Evolutionary conservation across 2,329 filamentous ascomycete genomes (phyloP).

Genomic region (Westerdykella aurantiaca): DNA sequence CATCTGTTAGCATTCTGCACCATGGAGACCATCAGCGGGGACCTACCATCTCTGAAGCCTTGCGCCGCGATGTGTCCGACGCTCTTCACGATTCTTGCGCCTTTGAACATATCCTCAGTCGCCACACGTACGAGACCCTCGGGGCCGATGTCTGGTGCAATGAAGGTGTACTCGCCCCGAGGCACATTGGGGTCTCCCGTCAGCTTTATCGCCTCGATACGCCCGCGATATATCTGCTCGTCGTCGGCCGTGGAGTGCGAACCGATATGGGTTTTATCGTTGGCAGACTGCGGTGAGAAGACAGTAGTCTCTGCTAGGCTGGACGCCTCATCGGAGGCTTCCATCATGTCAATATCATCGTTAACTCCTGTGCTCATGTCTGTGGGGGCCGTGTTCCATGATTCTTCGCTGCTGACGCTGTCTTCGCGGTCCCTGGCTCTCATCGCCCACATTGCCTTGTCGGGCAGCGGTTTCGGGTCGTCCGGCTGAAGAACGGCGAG

Average conservation of each 20-base stretch:
- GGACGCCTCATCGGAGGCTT: not conserved
- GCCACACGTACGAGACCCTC: slow-evolving; percentile 59
- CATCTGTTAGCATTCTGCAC: slow-evolving; percentile 3
- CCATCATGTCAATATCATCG: not conserved
- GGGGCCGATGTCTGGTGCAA: slow-evolving; percentile 69
- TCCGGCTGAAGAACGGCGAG: slow-evolving; percentile 73
- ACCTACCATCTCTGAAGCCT: slow-evolving; percentile 66
- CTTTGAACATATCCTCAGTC: slow-evolving; percentile 63
- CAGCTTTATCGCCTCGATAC: slow-evolving; percentile 78
- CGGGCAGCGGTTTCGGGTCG: slow-evolving; percentile 38
- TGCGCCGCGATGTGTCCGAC: slow-evolving; percentile 70
- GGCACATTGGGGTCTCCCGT: slow-evolving; percentile 90
- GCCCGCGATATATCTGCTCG: slow-evolving; percentile 53
- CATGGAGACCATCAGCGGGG: not conserved
- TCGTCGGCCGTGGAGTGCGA: slow-evolving; percentile 5
- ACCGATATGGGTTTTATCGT: not conserved
- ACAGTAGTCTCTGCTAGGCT: not conserved
- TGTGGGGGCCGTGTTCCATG: slow-evolving; percentile 30
- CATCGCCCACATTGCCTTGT: slow-evolving; percentile 26
- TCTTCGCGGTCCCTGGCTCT: slow-evolving; percentile 19
- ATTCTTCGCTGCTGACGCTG: slow-evolving; percentile 24
- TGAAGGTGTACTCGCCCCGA: slow-evolving; percentile 76
- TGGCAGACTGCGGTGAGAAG: not conserved
- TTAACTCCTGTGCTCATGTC: slow-evolving; percentile 7
- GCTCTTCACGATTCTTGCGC: slow-evolving; percentile 66